Evolutionary conservation across 179 eudicot species (phyloP).

Genomic region (Heliamphora pulchella): DNA sequence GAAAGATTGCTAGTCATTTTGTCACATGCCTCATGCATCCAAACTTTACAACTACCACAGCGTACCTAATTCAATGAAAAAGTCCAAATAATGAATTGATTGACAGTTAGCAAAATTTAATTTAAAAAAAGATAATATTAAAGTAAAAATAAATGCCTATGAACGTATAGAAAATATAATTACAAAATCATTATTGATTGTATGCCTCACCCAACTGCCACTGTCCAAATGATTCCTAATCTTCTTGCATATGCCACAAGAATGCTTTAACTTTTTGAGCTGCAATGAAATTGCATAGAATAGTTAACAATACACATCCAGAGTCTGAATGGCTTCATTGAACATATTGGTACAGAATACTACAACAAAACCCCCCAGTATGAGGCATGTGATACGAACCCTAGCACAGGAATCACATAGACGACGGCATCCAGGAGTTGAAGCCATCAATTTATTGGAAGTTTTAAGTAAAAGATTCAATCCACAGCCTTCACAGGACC

Average conservation of each 20-base stretch:
- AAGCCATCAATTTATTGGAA: constrained; percentile 40
- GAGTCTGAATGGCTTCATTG: not conserved
- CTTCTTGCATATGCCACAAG: constrained; percentile 91
- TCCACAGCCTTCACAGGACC: constrained; percentile 78
- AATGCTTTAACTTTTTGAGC: constrained; percentile 76
- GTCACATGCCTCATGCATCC: constrained; percentile 18
- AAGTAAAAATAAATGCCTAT: too few species aligned
- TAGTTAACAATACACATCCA: constrained; percentile 10
- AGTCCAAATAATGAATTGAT: not conserved
- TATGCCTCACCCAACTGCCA: constrained; percentile 79
- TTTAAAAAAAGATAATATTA: not conserved
- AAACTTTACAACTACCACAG: constrained; percentile 18
- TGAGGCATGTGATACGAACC: constrained; percentile 44
- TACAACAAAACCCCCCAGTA: not conserved
- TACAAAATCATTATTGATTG: constrained; percentile 4
- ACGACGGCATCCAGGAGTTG: constrained; percentile 47
- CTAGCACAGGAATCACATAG: constrained; percentile 80
- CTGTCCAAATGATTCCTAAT: constrained; percentile 76
- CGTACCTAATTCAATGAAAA: constrained; percentile 11
- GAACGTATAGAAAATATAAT: not conserved
- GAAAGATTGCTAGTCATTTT: constrained; percentile 10
- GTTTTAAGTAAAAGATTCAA: constrained; percentile 41
- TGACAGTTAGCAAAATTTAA: not conserved
- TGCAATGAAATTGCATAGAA: constrained; percentile 28
- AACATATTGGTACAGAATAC: not conserved